Evolutionary conservation across 2,329 filamentous ascomycete genomes (phyloP).

Genomic region (Pseudonectria foliicola): DNA sequence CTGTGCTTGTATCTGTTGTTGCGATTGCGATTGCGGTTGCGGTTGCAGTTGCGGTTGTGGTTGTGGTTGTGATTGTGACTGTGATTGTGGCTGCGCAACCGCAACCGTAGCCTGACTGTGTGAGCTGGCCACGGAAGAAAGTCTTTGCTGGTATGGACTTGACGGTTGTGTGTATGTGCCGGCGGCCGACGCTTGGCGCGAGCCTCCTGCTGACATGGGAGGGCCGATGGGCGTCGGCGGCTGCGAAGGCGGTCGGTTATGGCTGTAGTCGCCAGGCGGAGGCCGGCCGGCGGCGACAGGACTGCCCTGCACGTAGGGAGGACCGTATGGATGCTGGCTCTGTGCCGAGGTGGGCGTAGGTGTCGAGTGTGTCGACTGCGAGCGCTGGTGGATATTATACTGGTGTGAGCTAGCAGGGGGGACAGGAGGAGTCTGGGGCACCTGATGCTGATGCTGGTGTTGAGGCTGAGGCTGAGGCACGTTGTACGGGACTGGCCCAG

Average conservation of each 20-base stretch:
- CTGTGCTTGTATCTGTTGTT: conserved; percentile 22
- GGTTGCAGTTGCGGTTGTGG: conserved; percentile 22
- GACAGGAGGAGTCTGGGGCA: conserved; percentile 45
- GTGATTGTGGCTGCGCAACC: conserved; percentile 21
- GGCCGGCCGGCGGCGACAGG: conserved; percentile 41
- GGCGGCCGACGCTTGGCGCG: conserved; percentile 35
- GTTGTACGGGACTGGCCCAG: conserved; percentile 1
- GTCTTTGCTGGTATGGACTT: conserved; percentile 54
- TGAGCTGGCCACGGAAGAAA: conserved; percentile 21
- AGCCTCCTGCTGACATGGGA: conserved; percentile 34
- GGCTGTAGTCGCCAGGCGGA: conserved; percentile 33
- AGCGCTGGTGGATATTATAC: conserved; percentile 38
- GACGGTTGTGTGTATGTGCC: conserved; percentile 41
- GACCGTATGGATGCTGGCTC: conserved; percentile 47
- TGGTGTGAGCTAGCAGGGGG: conserved; percentile 34
- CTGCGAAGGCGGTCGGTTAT: conserved; percentile 42
- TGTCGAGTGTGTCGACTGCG: conserved; percentile 52
- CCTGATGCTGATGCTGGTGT: conserved; percentile 25
- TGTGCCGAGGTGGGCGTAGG: conserved; percentile 57
- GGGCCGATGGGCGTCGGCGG: conserved; percentile 47
- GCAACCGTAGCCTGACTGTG: conserved; percentile 7
- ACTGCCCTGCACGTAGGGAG: conserved; percentile 45
- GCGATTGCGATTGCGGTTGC: conserved; percentile 26
- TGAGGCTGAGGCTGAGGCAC: conserved; percentile 24
- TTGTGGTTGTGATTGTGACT: conserved; percentile 28